phyloP scores from a whole-genome alignment of 2,329 filamentous ascomycete species.

The Colletotrichum camelliae region DNA sequence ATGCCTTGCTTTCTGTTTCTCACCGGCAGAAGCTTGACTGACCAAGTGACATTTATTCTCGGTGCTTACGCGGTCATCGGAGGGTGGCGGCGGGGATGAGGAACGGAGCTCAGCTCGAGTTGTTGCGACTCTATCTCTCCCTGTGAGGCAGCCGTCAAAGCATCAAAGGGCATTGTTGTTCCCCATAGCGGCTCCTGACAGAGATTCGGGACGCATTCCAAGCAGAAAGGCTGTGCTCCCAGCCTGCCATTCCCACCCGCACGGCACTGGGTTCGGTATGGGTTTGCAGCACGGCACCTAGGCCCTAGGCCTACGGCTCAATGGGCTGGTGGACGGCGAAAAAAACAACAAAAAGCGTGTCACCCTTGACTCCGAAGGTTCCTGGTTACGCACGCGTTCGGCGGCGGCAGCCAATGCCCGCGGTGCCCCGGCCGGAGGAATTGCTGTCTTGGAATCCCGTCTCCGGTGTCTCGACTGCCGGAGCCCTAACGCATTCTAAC shows the following conservation, averaged over 20 bases:
- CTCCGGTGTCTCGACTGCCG: constrained; percentile 18
- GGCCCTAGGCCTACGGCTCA: neutral
- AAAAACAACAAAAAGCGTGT: neutral
- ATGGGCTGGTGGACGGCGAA: neutral
- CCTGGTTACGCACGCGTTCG: neutral
- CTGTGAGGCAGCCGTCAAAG: neutral
- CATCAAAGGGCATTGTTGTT: neutral
- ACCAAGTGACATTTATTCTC: neutral
- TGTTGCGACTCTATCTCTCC: neutral
- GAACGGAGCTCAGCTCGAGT: neutral
- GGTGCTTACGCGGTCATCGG: neutral
- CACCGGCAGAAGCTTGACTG: neutral
- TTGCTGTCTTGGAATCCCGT: constrained; percentile 16
- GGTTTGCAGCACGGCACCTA: neutral
- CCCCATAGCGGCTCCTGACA: neutral
- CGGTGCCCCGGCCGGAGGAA: constrained; percentile 12
- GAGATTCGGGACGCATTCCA: neutral
- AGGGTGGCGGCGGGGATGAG: neutral
- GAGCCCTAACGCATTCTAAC: neutral
- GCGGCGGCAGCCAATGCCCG: constrained; percentile 12
- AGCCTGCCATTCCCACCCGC: neutral
- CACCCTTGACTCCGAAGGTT: neutral
- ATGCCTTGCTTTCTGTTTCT: neutral
- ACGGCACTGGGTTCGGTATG: neutral
- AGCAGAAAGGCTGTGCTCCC: neutral